A percentile compares a stretch with the other conserved stretches of the same genome.
phyloP scores from a whole-genome alignment of 23 red algal species.

The Gracilaria domingensis region DNA sequence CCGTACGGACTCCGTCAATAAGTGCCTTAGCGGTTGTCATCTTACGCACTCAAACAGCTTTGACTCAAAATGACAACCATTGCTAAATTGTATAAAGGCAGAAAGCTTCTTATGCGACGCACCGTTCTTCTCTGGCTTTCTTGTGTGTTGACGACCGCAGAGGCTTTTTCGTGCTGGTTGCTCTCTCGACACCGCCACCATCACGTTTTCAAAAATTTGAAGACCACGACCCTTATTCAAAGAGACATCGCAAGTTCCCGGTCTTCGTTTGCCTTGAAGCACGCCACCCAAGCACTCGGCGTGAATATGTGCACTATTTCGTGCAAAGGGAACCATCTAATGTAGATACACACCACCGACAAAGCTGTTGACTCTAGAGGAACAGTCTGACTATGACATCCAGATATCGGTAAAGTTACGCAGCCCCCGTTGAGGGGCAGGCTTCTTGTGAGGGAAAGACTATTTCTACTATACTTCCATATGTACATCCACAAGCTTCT shows the following conservation, averaged over 20 bases:
- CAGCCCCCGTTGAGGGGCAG: no score
- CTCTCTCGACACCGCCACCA: neutral
- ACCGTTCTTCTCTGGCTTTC: neutral
- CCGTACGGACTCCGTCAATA: neutral
- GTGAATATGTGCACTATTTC: no score
- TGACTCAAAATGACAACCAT: neutral
- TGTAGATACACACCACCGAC: no score
- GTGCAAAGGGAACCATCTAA: no score
- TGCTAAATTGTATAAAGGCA: neutral
- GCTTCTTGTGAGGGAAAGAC: neutral
- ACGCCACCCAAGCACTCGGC: no score
- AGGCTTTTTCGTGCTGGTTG: neutral
- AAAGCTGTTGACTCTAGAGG: no score
- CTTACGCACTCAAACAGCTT: neutral
- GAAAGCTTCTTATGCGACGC: neutral
- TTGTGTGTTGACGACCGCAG: neutral
- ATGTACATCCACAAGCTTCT: neutral
- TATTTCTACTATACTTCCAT: neutral
- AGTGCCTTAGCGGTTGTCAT: neutral
- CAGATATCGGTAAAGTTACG: no score
- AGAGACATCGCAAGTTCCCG: neutral
- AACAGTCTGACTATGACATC: no score
- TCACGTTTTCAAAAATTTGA: slow-evolving; percentile 1
- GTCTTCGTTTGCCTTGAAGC: neutral
- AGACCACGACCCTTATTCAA: neutral